These are phyloP conservation scores for Sporobolus alterniflorus DNA, from an alignment of 202 grass and related monocot species.

Conservation along the genomic window DNA sequence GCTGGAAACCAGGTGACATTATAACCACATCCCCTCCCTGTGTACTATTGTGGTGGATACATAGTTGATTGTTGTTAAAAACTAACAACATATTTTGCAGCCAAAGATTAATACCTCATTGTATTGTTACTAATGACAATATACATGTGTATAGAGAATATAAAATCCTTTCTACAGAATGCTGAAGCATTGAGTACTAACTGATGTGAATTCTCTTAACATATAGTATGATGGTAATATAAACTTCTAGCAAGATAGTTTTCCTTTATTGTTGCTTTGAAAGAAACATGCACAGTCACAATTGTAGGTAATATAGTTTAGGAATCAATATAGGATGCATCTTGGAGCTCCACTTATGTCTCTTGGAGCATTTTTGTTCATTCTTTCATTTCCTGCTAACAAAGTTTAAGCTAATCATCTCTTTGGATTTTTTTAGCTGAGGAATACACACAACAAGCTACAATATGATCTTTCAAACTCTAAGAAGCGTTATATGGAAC, in stretches of 20 bases:
- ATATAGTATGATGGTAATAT: neutral
- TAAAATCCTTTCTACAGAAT: neutral
- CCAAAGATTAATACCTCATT: neutral
- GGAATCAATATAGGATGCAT: neutral
- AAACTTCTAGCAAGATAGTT: neutral
- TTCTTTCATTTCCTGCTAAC: neutral
- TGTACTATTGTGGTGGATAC: neutral
- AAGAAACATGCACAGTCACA: neutral
- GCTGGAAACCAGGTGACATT: slow-evolving; percentile 87
- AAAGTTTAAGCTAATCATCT: slow-evolving; percentile 14
- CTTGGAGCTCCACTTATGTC: neutral
- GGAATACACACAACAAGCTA: slow-evolving; percentile 75
- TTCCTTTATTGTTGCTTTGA: neutral
- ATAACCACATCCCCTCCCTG: neutral
- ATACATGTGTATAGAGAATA: neutral
- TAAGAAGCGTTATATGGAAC: slow-evolving; percentile 65
- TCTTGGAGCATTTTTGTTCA: neutral
- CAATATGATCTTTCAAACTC: slow-evolving; percentile 79
- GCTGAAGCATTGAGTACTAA: neutral
- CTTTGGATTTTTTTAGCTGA: slow-evolving; percentile 52
- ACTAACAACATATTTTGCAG: neutral
- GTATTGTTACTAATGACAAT: neutral
- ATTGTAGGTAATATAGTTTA: neutral
- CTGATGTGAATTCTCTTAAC: neutral
- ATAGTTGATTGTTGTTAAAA: neutral